phyloP scores from a whole-genome alignment of 495 filamentous ascomycete genomes.

The Aspergillus cristatus region DNA sequence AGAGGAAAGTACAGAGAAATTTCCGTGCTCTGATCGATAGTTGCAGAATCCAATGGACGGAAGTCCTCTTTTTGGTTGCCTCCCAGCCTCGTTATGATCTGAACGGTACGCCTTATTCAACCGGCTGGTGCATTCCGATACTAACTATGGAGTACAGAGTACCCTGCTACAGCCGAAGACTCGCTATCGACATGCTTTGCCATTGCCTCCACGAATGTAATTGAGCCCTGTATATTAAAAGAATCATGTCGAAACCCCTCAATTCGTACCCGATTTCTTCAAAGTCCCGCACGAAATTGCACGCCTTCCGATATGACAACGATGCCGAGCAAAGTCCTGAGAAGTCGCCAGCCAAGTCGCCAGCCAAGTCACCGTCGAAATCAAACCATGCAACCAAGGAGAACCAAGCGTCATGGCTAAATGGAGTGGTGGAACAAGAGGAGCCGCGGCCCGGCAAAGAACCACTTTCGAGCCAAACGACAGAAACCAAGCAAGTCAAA shows the following conservation, averaged over 20 bases:
- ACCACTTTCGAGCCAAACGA: conserved; percentile 17
- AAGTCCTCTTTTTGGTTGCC: no score
- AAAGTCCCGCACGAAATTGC: conserved; percentile 49
- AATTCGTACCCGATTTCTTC: conserved; percentile 35
- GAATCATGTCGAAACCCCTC: conserved; percentile 19
- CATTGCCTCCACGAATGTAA: conserved; percentile 1
- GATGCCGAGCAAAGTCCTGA: conserved; percentile 20
- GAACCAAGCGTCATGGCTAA: conserved; percentile 31
- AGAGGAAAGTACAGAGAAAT: no score
- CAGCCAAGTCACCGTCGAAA: conserved; percentile 15
- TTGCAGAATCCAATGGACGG: no score
- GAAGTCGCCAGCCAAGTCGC: conserved; percentile 17
- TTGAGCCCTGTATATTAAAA: conserved; percentile 6
- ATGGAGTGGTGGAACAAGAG: conserved; percentile 30
- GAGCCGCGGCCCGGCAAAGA: conserved; percentile 15
- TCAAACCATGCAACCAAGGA: conserved; percentile 26
- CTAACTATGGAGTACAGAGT: no score
- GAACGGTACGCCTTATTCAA: neutral
- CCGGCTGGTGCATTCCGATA: no score
- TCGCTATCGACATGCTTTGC: conserved; percentile 10
- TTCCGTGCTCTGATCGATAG: neutral
- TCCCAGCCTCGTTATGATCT: no score
- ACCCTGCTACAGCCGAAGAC: no score
- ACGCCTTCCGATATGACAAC: conserved; percentile 44
- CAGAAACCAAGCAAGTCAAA: conserved; percentile 27